Evolutionary conservation across 2,329 filamentous ascomycete genomes (phyloP).

Genomic region (Fusarium sp.): DNA sequence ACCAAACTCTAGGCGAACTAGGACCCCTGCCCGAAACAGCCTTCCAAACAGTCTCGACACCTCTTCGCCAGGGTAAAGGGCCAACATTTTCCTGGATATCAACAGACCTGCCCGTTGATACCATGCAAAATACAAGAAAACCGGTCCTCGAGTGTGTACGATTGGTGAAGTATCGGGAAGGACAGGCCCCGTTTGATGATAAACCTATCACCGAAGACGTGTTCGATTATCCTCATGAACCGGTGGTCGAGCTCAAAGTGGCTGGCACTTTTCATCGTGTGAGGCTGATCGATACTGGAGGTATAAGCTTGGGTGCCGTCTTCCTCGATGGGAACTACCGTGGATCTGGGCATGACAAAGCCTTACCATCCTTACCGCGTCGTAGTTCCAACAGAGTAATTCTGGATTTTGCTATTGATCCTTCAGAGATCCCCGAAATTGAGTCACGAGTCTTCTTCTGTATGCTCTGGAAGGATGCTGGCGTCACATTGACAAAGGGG

Average conservation of each 20-base stretch:
- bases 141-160: background rate
- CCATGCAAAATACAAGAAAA: background rate
- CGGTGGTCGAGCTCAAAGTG: background rate
- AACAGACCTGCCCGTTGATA: background rate
- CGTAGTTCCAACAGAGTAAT: background rate
- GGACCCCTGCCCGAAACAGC: background rate
- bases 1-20: no score
- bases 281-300: background rate
- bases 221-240: background rate
- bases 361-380: background rate
- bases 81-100: background rate
- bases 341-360: background rate
- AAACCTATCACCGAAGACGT: background rate
- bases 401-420: background rate
- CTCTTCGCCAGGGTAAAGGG: background rate
- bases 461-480: background rate
- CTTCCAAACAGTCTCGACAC: background rate
- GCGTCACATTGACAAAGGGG: no score
- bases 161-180: background rate
- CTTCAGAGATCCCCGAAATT: background rate
- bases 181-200: background rate
- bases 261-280: background rate
- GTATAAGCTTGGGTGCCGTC: background rate
- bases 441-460: background rate
- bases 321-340: background rate